Evolutionary conservation across 2,329 filamentous ascomycete species (phyloP), one percentile per base, ranked within the genome.

Genomic region (Botrytis byssoidea): DNA sequence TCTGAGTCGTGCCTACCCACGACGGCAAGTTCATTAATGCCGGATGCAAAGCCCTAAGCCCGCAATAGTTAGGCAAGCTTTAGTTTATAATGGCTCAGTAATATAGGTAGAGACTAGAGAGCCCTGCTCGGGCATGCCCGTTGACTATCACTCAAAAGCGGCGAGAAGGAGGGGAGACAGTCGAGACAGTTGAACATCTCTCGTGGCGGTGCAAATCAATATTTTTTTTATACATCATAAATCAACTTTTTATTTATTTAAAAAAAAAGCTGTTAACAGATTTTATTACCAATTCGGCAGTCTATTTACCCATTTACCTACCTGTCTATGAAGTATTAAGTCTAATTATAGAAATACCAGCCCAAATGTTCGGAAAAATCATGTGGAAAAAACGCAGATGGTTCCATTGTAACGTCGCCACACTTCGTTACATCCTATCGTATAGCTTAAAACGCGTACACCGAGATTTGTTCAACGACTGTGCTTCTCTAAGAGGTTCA

Each of bases 261-360:
- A n/a, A 55, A 20, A 42, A 40, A 37, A 55, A 37, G 42, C 25
- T 18, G 25, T 35, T 29, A n/a, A 18, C 6, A 55, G 37, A 65
- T 42, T 40, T 29, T 46, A 25, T 29, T 25, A 32, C 57, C 59
- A 40, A 64, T 71, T 25, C 59, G 44, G 59, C 46, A 65, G 25
- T 44, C 25, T 18, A 9, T 29, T 18, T n/a, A n/a, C 12, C 48
- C 48, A n/a, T 55, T 55, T n/a, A 1, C 48, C 48, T n/a, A 14
- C 25, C 48, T 55, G 5, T 25, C 25, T n/a, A 55, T 10, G n/a
- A 57, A 18, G 51, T 57, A 25, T 42, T 14, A 37, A 14, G 18
- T 20, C 70, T 72, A 72, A 55, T 72, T 67, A 72, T 72, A 72
- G 70, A 48, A 25, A 60, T 44, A n/a, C 55, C 42, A 70, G 46